phyloP scores from a whole-genome alignment of 768 basidiomycete species.

The Tephrocybe sp. region DNA sequence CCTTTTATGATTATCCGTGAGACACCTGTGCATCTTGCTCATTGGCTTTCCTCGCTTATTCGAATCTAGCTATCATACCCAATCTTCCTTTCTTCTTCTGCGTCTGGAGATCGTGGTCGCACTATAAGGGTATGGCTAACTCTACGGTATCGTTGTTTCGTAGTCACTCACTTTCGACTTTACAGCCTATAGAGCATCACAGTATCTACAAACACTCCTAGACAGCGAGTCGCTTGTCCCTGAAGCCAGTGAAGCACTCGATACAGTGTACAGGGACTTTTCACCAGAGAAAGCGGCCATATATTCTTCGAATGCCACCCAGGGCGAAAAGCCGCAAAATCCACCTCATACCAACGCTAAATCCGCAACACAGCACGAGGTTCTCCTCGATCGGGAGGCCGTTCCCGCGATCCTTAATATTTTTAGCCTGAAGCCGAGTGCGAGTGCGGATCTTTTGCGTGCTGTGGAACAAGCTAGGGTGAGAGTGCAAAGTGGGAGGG shows the following conservation, averaged over 20 bases:
- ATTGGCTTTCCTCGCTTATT: background rate
- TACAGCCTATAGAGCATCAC: constrained; percentile 68
- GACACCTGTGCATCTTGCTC: constrained; percentile 25
- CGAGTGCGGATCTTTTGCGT: constrained; percentile 54
- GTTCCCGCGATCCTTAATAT: constrained; percentile 49
- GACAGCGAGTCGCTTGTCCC: constrained; percentile 57
- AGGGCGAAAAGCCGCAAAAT: constrained; percentile 3
- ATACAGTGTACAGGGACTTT: constrained; percentile 49
- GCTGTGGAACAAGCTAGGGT: constrained; percentile 61
- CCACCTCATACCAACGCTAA: constrained; percentile 8
- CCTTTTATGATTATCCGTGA: constrained; percentile 77
- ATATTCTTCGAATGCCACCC: background rate
- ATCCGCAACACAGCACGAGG: constrained; percentile 22
- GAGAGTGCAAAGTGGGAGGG: constrained; percentile 27
- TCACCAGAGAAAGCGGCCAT: constrained; percentile 10
- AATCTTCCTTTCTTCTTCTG: constrained; percentile 88
- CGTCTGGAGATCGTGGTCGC: constrained; percentile 82
- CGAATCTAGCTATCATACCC: constrained; percentile 64
- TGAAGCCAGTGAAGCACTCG: constrained; percentile 51
- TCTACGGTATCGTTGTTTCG: background rate
- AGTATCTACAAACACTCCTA: constrained; percentile 64
- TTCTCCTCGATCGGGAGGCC: constrained; percentile 53
- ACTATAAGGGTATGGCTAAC: constrained; percentile 61
- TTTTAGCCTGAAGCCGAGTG: constrained; percentile 45
- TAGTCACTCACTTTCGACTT: background rate